Evolutionary conservation across 2,329 filamentous ascomycete species (phyloP), one percentile per base, ranked within the genome.

Genomic region (Esteya vermicola): DNA sequence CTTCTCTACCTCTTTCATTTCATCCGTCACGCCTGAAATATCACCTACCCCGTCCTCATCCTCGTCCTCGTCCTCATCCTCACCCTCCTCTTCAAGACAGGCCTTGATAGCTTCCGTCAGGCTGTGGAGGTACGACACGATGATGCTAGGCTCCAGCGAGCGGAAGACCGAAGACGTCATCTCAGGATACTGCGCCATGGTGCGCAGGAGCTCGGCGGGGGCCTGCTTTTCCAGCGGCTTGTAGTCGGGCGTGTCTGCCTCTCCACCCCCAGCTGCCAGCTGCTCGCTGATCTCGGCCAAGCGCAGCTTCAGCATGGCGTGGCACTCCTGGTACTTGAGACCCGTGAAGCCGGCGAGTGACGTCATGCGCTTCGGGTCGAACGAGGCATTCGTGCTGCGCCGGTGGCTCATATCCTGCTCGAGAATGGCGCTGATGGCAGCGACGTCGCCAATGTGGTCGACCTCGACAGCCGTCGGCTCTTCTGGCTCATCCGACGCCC

Each of bases 271-370:
- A 13, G n/a, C 41, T 8, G 28, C 47, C 33, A 39, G 18, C 1
- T 48, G 42, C 3, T 42, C 32, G 8, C 31, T 38, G 10, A 50
- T 46, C 12, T 51, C 53, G 23, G 23, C 13, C 23, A 55, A 52
- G 33, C 60, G 58, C 9, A 67, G 68, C 48, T 62, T 68, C 40
- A 82, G 63, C 43, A 75, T 70, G 4, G 75, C 73, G 50, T 81
- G 75, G 2, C 76, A 75, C 50, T 83, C 81, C 59, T 85, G 79
- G 18, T 85, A 65, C 53, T 82, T 81, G 13, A 79, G 77, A 2
- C 80, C 81, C 0, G 80, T 84, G 54, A 83, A 78, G 20, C 78
- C 78, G 55, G 83, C 78, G 46, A 82, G 82, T 4, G 75, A 78
- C 1, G 72, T 78, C 80, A 85, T 85, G 37, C 72, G 67, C 38